Evolutionary conservation across 768 basidiomycete genomes (phyloP).

Genomic region (Naganishia vaughanmartiniae): DNA sequence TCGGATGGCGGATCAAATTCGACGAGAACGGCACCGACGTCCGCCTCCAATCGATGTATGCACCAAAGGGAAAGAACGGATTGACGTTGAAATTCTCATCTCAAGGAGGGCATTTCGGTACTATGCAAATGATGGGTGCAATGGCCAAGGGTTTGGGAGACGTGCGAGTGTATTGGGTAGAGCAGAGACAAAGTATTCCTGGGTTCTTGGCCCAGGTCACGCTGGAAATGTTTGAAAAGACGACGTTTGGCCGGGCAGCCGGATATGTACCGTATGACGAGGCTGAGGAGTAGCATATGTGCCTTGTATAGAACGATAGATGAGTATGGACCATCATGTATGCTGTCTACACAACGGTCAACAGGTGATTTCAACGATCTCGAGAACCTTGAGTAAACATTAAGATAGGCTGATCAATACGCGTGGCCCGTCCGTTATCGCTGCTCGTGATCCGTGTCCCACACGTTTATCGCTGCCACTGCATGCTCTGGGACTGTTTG

Average conservation of each 20-base stretch:
- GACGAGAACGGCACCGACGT: constrained; percentile 81
- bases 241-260: constrained; percentile 55
- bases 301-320: neutral
- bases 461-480: neutral
- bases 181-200: constrained; percentile 77
- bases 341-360: too few relatives aligned
- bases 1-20: constrained; percentile 88
- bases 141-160: constrained; percentile 60
- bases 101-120: constrained; percentile 52
- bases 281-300: constrained; percentile 7
- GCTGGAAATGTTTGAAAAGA: constrained; percentile 78
- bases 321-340: neutral
- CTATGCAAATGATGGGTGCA: constrained; percentile 50
- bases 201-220: constrained; percentile 87
- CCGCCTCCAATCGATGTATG: constrained; percentile 84
- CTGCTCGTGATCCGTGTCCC: neutral
- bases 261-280: constrained; percentile 39
- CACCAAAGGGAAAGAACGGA: constrained; percentile 79
- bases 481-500: neutral
- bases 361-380: too few relatives aligned
- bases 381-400: neutral
- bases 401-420: neutral
- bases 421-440: neutral
- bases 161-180: constrained; percentile 80
- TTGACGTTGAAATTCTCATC: constrained; percentile 57